phyloP scores from a whole-genome alignment of 257 asterid genomes.

The Linaria vulgaris region DNA sequence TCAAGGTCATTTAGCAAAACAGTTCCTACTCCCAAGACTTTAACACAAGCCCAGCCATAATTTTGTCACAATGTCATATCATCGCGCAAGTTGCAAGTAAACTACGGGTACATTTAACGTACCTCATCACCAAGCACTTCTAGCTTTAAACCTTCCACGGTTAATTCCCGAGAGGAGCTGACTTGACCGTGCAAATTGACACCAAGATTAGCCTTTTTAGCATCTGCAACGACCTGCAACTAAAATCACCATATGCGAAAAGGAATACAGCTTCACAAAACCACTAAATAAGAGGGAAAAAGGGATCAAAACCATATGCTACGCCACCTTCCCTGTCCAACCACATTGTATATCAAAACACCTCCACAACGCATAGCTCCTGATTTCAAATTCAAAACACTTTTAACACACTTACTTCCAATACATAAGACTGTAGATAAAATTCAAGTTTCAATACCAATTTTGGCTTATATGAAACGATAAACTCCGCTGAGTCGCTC shows the following conservation, averaged over 20 bases:
- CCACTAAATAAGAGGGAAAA: conserved; percentile 13
- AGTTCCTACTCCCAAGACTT: background rate
- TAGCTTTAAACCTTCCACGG: conserved; percentile 40
- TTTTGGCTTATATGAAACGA: conserved; percentile 54
- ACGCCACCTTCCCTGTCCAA: conserved; percentile 68
- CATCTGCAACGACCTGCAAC: conserved; percentile 47
- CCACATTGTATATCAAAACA: conserved; percentile 55
- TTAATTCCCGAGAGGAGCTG: conserved; percentile 26
- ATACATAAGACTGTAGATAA: conserved; percentile 1
- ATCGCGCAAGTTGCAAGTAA: conserved; percentile 14
- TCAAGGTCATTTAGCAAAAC: too few relatives aligned
- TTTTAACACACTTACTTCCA: background rate
- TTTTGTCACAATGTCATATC: background rate
- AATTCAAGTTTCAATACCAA: conserved; percentile 32
- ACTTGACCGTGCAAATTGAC: conserved; percentile 24
- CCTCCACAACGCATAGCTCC: conserved; percentile 70
- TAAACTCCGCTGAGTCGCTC: conserved; percentile 37
- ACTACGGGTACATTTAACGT: conserved; percentile 16
- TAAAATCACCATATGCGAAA: conserved; percentile 30
- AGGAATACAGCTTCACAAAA: conserved; percentile 21
- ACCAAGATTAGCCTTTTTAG: conserved; percentile 21
- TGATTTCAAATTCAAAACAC: conserved; percentile 18
- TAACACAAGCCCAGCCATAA: background rate
- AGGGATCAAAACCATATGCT: conserved; percentile 29
- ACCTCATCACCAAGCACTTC: conserved; percentile 53